Conservation (phyloP, 495 filamentous ascomycete species). For the Cryomyces minteri region DNA sequence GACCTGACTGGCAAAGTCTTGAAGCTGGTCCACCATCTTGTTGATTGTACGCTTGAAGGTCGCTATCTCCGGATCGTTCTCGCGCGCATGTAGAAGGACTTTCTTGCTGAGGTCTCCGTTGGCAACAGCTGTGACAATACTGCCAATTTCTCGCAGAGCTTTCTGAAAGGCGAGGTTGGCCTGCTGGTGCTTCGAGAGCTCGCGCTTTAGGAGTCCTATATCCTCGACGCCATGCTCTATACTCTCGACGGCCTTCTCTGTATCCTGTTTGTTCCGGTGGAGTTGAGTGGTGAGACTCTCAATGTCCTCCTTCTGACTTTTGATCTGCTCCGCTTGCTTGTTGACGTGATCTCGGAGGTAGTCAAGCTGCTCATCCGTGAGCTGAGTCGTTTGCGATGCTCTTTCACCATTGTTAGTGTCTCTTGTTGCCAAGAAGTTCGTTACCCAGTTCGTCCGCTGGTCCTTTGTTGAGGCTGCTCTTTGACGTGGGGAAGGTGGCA, state of each 20-base stretch:
- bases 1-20: slow-evolving; percentile 93
- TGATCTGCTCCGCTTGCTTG: slow-evolving; percentile 32
- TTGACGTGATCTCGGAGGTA: slow-evolving; percentile 29
- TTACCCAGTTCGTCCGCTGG: slow-evolving; percentile 17
- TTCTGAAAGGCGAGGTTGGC: slow-evolving; percentile 99
- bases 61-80: slow-evolving; percentile 99
- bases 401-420: slow-evolving; percentile 13
- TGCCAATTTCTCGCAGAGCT: slow-evolving; percentile 88
- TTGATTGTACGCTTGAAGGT: slow-evolving; percentile 97
- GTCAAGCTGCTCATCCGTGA: slow-evolving; percentile 26
- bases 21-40: slow-evolving; percentile 97
- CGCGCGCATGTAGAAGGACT: slow-evolving; percentile 84
- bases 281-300: slow-evolving; percentile 19
- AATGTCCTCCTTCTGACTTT: slow-evolving; percentile 39
- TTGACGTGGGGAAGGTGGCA: background rate
- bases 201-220: slow-evolving; percentile 59
- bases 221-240: slow-evolving; percentile 27
- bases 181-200: slow-evolving; percentile 90
- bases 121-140: slow-evolving; percentile 88
- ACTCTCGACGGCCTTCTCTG: slow-evolving; percentile 27
- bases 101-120: slow-evolving; percentile 96
- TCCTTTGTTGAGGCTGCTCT: slow-evolving; percentile 3
- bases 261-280: slow-evolving; percentile 30
- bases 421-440: slow-evolving; percentile 17
- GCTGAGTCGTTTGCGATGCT: slow-evolving; percentile 10